These are phyloP conservation scores for Hypoxylon cercidicola DNA, from an alignment of 495 filamentous ascomycete species.

Conservation along the genomic window DNA sequence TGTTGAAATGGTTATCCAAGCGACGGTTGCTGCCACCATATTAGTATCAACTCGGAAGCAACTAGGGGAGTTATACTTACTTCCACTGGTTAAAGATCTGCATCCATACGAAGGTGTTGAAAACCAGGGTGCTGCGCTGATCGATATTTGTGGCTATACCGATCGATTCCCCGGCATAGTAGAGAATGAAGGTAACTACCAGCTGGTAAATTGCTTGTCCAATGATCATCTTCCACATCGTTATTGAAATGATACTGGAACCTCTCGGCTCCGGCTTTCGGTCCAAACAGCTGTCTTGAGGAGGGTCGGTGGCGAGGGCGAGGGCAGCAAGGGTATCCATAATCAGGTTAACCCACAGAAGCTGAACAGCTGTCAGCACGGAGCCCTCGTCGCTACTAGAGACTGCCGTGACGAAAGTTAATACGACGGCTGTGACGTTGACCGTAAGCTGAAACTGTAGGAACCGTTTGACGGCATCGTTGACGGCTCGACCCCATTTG, in stretches of 20 bases:
- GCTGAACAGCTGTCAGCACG: constrained; percentile 85
- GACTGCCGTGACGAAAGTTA: constrained; percentile 88
- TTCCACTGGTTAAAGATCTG: constrained; percentile 97
- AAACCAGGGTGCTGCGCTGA: constrained; percentile 78
- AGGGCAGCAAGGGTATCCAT: constrained; percentile 94
- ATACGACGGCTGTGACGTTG: constrained; percentile 85
- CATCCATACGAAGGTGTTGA: constrained; percentile 98
- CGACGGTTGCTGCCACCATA: constrained; percentile 72
- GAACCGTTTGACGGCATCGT: constrained; percentile 91
- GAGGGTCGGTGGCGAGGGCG: constrained; percentile 86
- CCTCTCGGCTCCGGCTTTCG: constrained; percentile 85
- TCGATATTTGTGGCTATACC: constrained; percentile 60
- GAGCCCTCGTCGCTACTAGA: constrained; percentile 70
- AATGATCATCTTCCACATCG: constrained; percentile 97
- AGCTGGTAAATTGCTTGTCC: constrained; percentile 88
- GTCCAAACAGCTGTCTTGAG: constrained; percentile 79
- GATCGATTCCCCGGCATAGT: constrained; percentile 73
- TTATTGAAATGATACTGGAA: constrained; percentile 78
- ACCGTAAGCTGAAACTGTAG: constrained; percentile 93
- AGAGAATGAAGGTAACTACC: constrained; percentile 77
- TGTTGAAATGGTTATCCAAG: constrained; percentile 88
- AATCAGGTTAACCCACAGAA: constrained; percentile 93
- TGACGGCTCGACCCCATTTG: constrained; percentile 90
- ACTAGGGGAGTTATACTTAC: constrained; percentile 55
- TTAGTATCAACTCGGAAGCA: constrained; percentile 43